A percentile compares a stretch with the other conserved stretches of the same genome.
These are phyloP conservation scores for Oryza officinalis DNA, from an alignment of 176 grass and related monocot genomes.

Conservation along the genomic window DNA sequence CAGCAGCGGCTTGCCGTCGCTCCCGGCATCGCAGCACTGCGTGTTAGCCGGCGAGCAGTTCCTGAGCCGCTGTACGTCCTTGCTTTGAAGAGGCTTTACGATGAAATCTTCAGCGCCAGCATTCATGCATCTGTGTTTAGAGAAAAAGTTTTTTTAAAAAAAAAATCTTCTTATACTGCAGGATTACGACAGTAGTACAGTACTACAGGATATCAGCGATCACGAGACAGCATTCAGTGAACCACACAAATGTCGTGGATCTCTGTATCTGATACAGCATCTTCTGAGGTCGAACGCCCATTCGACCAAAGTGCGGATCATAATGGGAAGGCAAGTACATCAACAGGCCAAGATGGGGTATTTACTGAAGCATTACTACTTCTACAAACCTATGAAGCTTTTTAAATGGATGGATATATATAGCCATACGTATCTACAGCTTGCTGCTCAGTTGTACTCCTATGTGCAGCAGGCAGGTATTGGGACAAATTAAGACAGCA, in stretches of 20 bases:
- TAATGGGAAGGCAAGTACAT: slow-evolving; percentile 16
- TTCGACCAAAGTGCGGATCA: neutral
- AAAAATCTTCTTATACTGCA: neutral
- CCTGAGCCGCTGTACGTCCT: slow-evolving; percentile 74
- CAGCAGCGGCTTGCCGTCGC: slow-evolving; percentile 38
- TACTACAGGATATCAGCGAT: neutral
- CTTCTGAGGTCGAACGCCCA: neutral
- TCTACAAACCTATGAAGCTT: neutral
- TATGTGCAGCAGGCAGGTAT: neutral
- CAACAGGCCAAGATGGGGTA: slow-evolving; percentile 9
- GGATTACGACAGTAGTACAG: neutral
- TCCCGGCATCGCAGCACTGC: slow-evolving; percentile 26
- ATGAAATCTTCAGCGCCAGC: slow-evolving; percentile 90
- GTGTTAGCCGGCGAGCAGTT: slow-evolving; percentile 50
- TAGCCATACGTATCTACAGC: neutral
- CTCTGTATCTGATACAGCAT: slow-evolving; percentile 16
- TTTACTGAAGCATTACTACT: slow-evolving; percentile 3
- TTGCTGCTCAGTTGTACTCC: neutral
- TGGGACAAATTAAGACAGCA: neutral
- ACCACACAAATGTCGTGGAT: neutral
- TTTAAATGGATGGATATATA: slow-evolving; percentile 8
- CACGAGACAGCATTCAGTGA: slow-evolving; percentile 28
- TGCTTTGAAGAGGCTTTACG: slow-evolving; percentile 80
- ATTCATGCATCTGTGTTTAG: slow-evolving; percentile 43
- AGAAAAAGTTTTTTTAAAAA: neutral